phyloP scores from a whole-genome alignment of 192 early-diverging fungal genomes.

The Pecoramyces ruminantium region DNA sequence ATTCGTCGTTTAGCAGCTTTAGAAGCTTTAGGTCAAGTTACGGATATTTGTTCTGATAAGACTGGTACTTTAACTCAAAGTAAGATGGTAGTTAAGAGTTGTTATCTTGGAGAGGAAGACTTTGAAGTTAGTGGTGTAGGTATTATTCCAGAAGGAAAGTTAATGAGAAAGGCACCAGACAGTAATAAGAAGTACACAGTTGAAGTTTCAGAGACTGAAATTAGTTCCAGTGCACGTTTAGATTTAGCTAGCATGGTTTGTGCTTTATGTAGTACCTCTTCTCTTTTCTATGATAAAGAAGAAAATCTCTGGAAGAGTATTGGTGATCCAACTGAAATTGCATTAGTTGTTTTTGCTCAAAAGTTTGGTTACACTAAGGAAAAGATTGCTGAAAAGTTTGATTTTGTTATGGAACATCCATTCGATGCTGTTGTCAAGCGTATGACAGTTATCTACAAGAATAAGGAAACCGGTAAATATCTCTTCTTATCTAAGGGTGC shows the following conservation, averaged over 20 bases:
- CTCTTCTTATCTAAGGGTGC: conserved; percentile 91
- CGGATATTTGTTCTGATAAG: conserved; percentile 22
- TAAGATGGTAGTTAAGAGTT: conserved; percentile 58
- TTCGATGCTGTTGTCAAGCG: conserved; percentile 50
- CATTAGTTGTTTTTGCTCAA: conserved; percentile 13
- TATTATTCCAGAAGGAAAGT: not conserved
- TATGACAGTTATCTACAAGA: conserved; percentile 71
- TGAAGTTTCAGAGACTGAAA: not conserved
- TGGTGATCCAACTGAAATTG: conserved; percentile 19
- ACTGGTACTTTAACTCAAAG: conserved; percentile 54
- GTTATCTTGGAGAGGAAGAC: conserved; percentile 7
- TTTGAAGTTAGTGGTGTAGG: not conserved
- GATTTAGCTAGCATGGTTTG: not conserved
- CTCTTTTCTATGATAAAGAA: conserved; percentile 6
- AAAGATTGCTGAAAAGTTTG: not conserved
- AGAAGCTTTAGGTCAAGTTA: conserved; percentile 18
- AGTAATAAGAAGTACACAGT: conserved; percentile 9
- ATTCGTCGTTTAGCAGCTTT: conserved; percentile 66
- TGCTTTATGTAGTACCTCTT: not conserved
- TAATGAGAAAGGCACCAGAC: not conserved
- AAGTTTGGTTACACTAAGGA: conserved; percentile 2
- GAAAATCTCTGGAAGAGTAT: conserved; percentile 10
- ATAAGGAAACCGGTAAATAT: conserved; percentile 46
- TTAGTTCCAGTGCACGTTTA: not conserved
- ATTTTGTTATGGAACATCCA: conserved; percentile 12